These are phyloP conservation scores for Hypsizygus marmoreus DNA, from an alignment of 768 basidiomycete genomes.

Conservation along the genomic window DNA sequence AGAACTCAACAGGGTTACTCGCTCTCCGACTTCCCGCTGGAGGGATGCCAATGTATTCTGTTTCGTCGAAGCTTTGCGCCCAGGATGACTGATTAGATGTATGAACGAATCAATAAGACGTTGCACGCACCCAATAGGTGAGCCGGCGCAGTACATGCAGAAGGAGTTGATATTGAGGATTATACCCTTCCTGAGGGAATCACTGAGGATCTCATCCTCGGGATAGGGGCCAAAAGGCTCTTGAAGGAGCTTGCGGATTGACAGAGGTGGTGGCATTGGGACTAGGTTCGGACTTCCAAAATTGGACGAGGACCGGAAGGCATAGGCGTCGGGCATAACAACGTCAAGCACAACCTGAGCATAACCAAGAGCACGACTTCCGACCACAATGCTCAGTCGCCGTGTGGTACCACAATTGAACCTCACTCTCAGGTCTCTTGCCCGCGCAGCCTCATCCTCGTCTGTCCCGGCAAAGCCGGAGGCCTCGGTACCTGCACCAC, in stretches of 20 bases:
- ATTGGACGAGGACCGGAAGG: background rate
- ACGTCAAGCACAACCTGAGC: slow-evolving; percentile 9
- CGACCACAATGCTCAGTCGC: slow-evolving; percentile 41
- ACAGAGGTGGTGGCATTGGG: slow-evolving; percentile 7
- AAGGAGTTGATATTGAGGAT: slow-evolving; percentile 9
- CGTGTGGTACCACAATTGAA: slow-evolving; percentile 35
- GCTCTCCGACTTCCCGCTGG: slow-evolving; percentile 21
- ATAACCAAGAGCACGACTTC: slow-evolving; percentile 1
- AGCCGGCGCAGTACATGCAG: slow-evolving; percentile 17
- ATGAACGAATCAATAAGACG: background rate
- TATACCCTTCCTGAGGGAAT: slow-evolving; percentile 12
- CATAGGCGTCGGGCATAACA: slow-evolving; percentile 13
- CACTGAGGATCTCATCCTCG: slow-evolving; percentile 26
- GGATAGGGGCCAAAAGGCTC: slow-evolving; percentile 34
- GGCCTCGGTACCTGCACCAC: slow-evolving; percentile 44
- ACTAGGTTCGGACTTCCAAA: background rate
- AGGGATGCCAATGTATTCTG: slow-evolving; percentile 38
- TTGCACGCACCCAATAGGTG: slow-evolving; percentile 22
- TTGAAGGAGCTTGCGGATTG: slow-evolving; percentile 18
- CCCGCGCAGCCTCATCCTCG: slow-evolving; percentile 32
- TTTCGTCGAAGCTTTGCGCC: slow-evolving; percentile 44
- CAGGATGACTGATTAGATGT: background rate
- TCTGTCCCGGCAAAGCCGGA: slow-evolving; percentile 28
- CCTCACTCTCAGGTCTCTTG: slow-evolving; percentile 26
- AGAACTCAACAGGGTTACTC: slow-evolving; percentile 44